Percentiles rank a stretch among this genome's conserved stretches.
Evolutionary conservation across 352 stramenopile genomes (phyloP).

Genomic region (Phytophthora kernoviae): DNA sequence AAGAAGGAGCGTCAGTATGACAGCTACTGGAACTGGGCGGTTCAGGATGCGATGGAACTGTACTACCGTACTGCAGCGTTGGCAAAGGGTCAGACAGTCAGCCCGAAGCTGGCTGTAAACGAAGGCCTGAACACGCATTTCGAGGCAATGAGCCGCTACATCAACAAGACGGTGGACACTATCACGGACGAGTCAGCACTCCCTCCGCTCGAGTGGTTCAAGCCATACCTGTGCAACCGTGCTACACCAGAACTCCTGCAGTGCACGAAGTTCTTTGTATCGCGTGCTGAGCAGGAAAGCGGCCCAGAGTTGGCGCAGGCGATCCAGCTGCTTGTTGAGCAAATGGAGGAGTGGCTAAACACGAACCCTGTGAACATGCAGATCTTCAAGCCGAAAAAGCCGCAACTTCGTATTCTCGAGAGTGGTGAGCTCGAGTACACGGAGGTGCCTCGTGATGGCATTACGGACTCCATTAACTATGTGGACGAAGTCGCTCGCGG

Average conservation of each 20-base stretch:
- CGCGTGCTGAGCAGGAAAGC: constrained; percentile 49
- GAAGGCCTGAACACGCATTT: constrained; percentile 44
- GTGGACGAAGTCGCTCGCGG: constrained; percentile 70
- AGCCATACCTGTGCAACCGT: constrained; percentile 71
- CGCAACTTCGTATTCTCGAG: constrained; percentile 57
- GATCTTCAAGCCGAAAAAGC: constrained; percentile 56
- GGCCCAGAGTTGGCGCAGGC: constrained; percentile 50
- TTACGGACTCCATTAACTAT: constrained; percentile 64
- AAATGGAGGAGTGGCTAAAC: constrained; percentile 59
- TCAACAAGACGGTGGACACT: constrained; percentile 56
- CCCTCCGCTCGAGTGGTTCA: constrained; percentile 64
- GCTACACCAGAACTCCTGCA: constrained; percentile 66
- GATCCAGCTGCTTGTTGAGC: constrained; percentile 62
- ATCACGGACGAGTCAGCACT: constrained; percentile 35
- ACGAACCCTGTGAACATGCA: constrained; percentile 64
- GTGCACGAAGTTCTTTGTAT: constrained; percentile 56
- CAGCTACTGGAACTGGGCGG: constrained; percentile 84
- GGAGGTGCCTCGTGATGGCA: constrained; percentile 57
- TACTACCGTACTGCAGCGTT: constrained; percentile 55
- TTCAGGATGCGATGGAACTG: constrained; percentile 71
- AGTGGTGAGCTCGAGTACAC: constrained; percentile 59
- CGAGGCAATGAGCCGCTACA: constrained; percentile 59
- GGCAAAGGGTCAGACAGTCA: constrained; percentile 18
- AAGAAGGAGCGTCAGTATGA: constrained; percentile 80
- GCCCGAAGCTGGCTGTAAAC: constrained; percentile 29